Base-by-base conservation (phyloP, 164 flowering plant species). In the Houttuynia cordata region DNA sequence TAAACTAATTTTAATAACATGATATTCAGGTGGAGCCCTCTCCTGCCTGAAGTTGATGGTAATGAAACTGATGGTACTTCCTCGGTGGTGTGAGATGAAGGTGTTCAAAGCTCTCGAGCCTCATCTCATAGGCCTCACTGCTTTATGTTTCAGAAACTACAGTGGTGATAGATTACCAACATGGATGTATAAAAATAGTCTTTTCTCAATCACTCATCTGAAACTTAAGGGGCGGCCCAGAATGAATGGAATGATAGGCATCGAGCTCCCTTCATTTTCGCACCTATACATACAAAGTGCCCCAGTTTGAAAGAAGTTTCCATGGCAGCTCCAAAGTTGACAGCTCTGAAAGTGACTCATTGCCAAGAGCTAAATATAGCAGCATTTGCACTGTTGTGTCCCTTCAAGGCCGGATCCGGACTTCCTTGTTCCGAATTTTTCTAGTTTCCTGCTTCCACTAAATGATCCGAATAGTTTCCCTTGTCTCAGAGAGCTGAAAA, bases 61-160 rank as follows among this genome's bases (percentile, higher is more conserved):
- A 13, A 9, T 24, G 24, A 9, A 41, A 13, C 8, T 41, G 13
- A 41, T 41, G 45, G 10, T 41, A 41, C 10, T n/a, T n/a, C n/a
- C n/a, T n/a, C n/a, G n/a, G n/a, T n/a, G n/a, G n/a, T n/a, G n/a
- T n/a, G n/a, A n/a, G n/a, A n/a, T n/a, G n/a, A n/a, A 68, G 14
- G 62, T 79, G 3, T 62, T 79, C 30, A 72, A 68, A 0, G 10
- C 13, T 10, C 61, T 79, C 7, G 45, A 68, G 25, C 80, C 82
- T 50, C 68, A 64, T 55, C 13, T 4, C 1, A 12, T 8, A 17
- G 63, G 59, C 15, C 15, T 79, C 18, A 53, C 49, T 52, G n/a
- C 37, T 1, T 30, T 74, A 7, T 0, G 3, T 2, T 55, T 79
- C 8, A 8, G 20, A 7, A 6, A 14, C 9, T 79, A 72, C 50